Percentiles rank a stretch among this genome's conserved stretches.
Evolutionary conservation across 208 protist species (phyloP).

Genomic region (Trypanosomatidae sp.): DNA sequence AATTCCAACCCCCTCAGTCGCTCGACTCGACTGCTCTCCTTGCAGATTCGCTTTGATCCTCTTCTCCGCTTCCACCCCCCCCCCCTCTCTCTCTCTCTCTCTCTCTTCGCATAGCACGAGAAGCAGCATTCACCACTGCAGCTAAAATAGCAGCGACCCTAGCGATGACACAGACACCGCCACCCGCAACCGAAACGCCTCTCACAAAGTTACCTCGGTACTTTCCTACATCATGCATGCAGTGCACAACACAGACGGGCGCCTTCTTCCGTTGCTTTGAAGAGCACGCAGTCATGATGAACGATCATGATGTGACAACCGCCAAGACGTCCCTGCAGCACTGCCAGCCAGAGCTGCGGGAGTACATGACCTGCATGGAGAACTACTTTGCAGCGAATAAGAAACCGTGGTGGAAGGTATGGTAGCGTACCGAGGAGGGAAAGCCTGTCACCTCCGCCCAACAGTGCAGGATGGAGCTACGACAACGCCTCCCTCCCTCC

Average conservation of each 20-base stretch:
- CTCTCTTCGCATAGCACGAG: background rate
- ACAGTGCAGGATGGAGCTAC: background rate
- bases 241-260: conserved; percentile 48
- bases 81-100: background rate
- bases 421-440: conserved; percentile 16
- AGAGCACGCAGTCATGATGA: conserved; percentile 63
- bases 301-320: conserved; percentile 47
- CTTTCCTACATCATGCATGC: conserved; percentile 67
- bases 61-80: background rate
- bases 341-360: conserved; percentile 64
- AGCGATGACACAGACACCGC: conserved; percentile 3
- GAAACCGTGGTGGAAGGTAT: conserved; percentile 47
- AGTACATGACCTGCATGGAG: conserved; percentile 83
- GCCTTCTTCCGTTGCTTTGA: conserved; percentile 81
- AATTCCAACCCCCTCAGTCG: background rate
- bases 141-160: background rate
- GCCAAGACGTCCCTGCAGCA: conserved; percentile 53
- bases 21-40: background rate
- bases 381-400: conserved; percentile 31
- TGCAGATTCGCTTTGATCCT: background rate
- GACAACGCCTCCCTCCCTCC: background rate
- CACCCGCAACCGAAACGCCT: conserved; percentile 6
- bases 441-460: background rate
- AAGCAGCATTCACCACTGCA: background rate
- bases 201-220: conserved; percentile 59